Conservation (phyloP, 495 filamentous ascomycete species). For the Wilcoxina mikolae region DNA sequence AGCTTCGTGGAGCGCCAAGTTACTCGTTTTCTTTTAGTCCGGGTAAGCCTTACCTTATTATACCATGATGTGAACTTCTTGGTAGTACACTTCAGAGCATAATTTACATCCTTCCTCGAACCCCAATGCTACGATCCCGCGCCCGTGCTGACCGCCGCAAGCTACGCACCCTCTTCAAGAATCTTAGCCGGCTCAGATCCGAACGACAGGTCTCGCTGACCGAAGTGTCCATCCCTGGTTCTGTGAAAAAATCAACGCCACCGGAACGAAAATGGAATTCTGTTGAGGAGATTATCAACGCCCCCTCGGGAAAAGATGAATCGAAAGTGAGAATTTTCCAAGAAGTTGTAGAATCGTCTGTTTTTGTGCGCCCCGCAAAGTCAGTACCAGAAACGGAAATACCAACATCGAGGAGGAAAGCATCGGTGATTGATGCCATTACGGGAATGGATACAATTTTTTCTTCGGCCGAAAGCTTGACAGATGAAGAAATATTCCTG, state of each 20-base stretch:
- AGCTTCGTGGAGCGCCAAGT: too few species aligned
- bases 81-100: too few species aligned
- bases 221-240: slow-evolving; percentile 7
- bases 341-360: neutral
- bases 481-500: slow-evolving; percentile 12
- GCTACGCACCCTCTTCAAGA: slow-evolving; percentile 20
- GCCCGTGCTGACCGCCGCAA: slow-evolving; percentile 10
- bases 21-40: too few species aligned
- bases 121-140: slow-evolving; percentile 17
- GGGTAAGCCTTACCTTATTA: too few species aligned
- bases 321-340: slow-evolving; percentile 7
- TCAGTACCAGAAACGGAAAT: neutral
- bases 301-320: neutral
- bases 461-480: neutral
- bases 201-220: slow-evolving; percentile 11
- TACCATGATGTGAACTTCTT: too few species aligned
- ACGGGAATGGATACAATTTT: neutral
- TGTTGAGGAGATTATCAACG: too few species aligned
- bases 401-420: neutral
- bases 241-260: neutral
- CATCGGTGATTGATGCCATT: neutral
- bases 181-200: slow-evolving; percentile 9
- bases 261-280: neutral
- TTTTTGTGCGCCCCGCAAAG: neutral
- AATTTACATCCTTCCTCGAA: neutral